These are phyloP conservation scores for Peronospora destructor DNA, from an alignment of 352 stramenopile genomes.

Conservation along the genomic window DNA sequence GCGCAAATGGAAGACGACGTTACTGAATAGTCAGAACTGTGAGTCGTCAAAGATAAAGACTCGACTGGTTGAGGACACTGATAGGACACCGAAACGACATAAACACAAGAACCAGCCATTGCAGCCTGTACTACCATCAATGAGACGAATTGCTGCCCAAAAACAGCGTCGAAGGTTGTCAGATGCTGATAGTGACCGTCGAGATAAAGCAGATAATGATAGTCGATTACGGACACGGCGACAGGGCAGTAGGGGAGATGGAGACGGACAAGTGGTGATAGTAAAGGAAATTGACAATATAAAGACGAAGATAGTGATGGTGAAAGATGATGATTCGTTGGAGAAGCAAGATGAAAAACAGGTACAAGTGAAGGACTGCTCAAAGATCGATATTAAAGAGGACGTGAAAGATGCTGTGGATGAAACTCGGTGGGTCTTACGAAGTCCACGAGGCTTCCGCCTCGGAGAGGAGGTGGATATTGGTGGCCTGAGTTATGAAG, in stretches of 20 bases:
- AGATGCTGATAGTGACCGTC: constrained; percentile 23
- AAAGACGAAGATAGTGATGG: not conserved
- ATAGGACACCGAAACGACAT: constrained; percentile 15
- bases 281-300: constrained; percentile 9
- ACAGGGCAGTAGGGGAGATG: constrained; percentile 8
- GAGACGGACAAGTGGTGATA: constrained; percentile 7
- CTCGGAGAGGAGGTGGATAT: constrained; percentile 58
- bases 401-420: constrained; percentile 23
- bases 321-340: constrained; percentile 9
- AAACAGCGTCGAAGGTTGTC: constrained; percentile 33
- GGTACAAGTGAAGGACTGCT: not conserved
- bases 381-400: constrained; percentile 15
- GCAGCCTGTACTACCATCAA: constrained; percentile 42
- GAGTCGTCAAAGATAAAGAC: constrained; percentile 6
- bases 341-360: constrained; percentile 5
- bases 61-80: not conserved
- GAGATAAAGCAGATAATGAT: constrained; percentile 13
- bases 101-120: constrained; percentile 32
- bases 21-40: constrained; percentile 23
- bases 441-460: constrained; percentile 56
- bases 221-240: constrained; percentile 13
- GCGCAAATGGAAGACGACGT: constrained; percentile 70
- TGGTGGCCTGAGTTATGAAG: constrained; percentile 42
- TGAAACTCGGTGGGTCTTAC: constrained; percentile 44
- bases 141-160: constrained; percentile 41